Conservation (phyloP, 202 grass and related monocot genomes). For the Saccharum hybrid region DNA sequence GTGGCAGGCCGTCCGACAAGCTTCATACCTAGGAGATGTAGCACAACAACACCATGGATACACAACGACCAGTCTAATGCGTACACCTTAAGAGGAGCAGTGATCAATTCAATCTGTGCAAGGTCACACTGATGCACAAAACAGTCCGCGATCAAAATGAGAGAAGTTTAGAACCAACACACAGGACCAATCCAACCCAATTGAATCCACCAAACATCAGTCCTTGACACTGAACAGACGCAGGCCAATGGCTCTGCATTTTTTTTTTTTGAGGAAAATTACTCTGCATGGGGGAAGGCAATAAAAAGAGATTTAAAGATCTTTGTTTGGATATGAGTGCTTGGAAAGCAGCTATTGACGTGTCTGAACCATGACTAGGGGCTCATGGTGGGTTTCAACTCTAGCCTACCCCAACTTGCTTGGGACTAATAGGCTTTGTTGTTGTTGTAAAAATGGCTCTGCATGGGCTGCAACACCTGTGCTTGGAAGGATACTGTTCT, state of each 20-base stretch:
- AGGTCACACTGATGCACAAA: neutral
- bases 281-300: no score
- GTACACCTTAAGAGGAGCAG: no score
- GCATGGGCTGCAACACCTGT: neutral
- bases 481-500: neutral
- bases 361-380: no score
- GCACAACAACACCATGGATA: neutral
- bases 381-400: no score
- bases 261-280: no score
- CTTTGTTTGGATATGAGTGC: no score
- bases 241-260: neutral
- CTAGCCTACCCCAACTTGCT: no score
- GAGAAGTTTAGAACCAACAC: conserved; percentile 1
- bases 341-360: no score
- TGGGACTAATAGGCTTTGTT: no score
- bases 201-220: conserved; percentile 14
- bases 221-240: neutral
- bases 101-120: neutral
- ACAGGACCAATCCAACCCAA: neutral
- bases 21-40: neutral
- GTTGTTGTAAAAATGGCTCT: neutral
- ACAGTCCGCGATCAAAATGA: neutral
- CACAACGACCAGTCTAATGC: neutral
- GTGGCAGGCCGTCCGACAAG: neutral
- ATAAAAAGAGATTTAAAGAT: no score